phyloP scores from a whole-genome alignment of 2,329 filamentous ascomycete species.

The Microsporum audouinii region DNA sequence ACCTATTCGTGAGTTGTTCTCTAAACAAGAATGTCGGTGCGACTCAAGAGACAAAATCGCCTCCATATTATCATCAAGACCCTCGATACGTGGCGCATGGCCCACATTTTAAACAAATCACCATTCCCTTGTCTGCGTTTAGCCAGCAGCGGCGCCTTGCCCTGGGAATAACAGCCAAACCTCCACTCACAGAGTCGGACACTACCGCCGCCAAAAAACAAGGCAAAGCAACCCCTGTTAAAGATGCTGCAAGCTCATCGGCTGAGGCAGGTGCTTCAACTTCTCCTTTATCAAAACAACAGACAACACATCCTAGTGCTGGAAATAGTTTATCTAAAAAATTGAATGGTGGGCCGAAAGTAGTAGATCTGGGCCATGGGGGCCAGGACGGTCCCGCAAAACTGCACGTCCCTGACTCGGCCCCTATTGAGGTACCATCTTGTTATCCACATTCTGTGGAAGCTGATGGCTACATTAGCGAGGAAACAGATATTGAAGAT shows the following conservation, averaged over 20 bases:
- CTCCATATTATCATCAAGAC: constrained; percentile 28
- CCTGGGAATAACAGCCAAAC: background rate
- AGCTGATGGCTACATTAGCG: constrained; percentile 23
- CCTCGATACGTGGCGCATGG: constrained; percentile 32
- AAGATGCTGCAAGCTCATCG: too few relatives aligned
- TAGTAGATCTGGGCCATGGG: background rate
- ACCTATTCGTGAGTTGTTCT: constrained; percentile 54
- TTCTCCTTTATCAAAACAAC: background rate
- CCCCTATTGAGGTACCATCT: background rate
- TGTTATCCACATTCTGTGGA: background rate
- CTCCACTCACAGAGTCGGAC: background rate
- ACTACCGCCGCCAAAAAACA: background rate
- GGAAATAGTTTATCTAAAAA: background rate
- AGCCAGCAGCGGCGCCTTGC: constrained; percentile 34
- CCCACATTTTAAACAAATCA: constrained; percentile 25
- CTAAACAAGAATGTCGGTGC: background rate
- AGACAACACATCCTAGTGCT: background rate
- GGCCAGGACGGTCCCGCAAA: background rate
- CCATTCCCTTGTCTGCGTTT: constrained; percentile 44
- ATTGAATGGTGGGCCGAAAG: background rate
- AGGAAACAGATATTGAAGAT: constrained; percentile 40
- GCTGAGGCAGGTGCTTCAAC: background rate
- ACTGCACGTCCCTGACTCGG: background rate
- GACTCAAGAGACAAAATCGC: background rate
- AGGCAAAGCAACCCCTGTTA: background rate